Evolutionary conservation across 495 filamentous ascomycete genomes (phyloP), one percentile per base, ranked within the genome.

Genomic region (Pyrenopolyporus hunteri): DNA sequence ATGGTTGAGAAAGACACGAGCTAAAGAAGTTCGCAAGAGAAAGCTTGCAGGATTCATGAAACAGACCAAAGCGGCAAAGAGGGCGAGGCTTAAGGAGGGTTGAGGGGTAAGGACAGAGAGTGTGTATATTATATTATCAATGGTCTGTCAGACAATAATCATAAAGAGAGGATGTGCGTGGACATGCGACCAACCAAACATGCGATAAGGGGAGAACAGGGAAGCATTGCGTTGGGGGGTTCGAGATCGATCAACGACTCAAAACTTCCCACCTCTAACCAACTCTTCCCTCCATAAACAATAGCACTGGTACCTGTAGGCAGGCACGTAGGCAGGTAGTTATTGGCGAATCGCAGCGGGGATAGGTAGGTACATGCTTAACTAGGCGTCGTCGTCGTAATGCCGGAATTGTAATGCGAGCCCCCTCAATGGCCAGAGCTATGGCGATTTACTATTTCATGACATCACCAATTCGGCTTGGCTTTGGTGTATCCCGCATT

Each of bases 21-120:
- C 25, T 40, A 31, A 44, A 25, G 37, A 49, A 45, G 47, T 40
- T 53, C 39, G 35, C 17, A 54, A 39, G 48, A 66, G 43, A 31
- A 63, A 35, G 57, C 58, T 53, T 28, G 62, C 26, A 14, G 49
- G 23, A 72, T 68, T 70, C 70, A 72, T 72, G 48, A 63, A 61
- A 51, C 32, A 29, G 40, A 20, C 20, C 22, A 20, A 26, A 9
- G 10, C 10, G 20, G 14, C 4, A 37, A 16, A 42, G 19, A 37
- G 37, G 37, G 17, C 1, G 11, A 23, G 22, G 37, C 9, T 23
- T 4, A 29, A 29, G 26, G 0, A 23, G 17, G 17, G 37, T 42
- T 22, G 22, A 26, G 22, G 26, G n/a, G 13, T 14, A n/a, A 22
- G 40, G n/a, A 26, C 5, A 10, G 9, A 48, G 45, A 10, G 33